These are phyloP conservation scores for Fragilaria radians DNA, from an alignment of 108 stramenopile species.

Conservation along the genomic window DNA sequence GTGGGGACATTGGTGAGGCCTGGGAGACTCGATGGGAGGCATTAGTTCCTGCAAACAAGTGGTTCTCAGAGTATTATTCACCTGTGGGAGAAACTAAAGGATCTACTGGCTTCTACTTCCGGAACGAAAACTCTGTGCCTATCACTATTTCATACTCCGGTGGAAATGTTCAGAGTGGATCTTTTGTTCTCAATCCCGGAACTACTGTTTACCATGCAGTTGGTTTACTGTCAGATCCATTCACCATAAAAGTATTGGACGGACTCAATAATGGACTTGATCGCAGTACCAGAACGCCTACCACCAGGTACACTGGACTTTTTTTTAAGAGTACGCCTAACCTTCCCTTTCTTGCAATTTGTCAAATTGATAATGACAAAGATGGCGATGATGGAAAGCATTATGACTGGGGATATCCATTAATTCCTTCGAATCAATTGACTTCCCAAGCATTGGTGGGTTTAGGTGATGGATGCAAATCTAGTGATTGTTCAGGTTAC, in stretches of 20 bases:
- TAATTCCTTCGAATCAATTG: conserved; percentile 6
- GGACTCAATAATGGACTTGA: too few relatives aligned
- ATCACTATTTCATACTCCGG: neutral
- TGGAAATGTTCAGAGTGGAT: neutral
- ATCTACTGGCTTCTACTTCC: neutral
- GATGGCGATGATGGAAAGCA: too few relatives aligned
- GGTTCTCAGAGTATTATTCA: conserved; percentile 7
- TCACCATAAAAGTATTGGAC: too few relatives aligned
- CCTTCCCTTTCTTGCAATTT: too few relatives aligned
- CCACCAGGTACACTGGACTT: too few relatives aligned
- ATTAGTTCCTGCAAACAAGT: conserved; percentile 6
- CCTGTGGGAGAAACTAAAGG: conserved; percentile 17
- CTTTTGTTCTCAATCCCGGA: too few relatives aligned
- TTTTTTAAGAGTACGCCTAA: too few relatives aligned
- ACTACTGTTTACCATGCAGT: too few relatives aligned
- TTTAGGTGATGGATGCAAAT: conserved; percentile 15
- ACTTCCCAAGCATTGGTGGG: conserved; percentile 11
- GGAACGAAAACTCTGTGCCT: neutral
- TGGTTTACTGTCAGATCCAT: too few relatives aligned
- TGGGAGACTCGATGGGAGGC: conserved; percentile 21
- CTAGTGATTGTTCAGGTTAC: too few relatives aligned
- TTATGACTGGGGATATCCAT: conserved; percentile 10
- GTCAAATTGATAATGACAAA: too few relatives aligned
- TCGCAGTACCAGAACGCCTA: too few relatives aligned
- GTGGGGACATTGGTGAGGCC: conserved; percentile 15